Base-by-base conservation (phyloP, 129 eudicot genomes). In the Erigeron canadensis region DNA sequence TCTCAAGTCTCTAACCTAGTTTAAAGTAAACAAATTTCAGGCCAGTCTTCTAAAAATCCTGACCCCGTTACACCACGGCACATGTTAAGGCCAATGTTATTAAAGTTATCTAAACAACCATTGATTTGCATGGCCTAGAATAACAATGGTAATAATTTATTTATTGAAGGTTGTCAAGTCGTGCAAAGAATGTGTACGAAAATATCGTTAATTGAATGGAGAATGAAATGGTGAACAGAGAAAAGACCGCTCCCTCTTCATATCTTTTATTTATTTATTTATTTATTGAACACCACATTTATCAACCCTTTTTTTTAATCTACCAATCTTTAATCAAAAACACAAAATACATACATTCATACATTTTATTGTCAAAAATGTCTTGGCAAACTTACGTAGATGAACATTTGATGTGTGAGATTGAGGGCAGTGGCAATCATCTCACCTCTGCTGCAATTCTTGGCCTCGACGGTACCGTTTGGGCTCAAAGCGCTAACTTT, bases 381-480 rank as follows among this genome's bases (percentile, higher is more conserved):
- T 85, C 90, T 73, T 85, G 90, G 91, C 91, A 86, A 83, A 77
- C 88, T 5, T 86, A 86, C 81, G 82, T 86, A 10, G 91, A 86
- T 39, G 91, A 86, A 5, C 91, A 86, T 58, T 82, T 86, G 80
- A 80, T 83, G 86, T 84, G 85, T 28, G 91, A 86, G 8, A 65
- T 83, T 6, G 91, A 77, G 9, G 84, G 82, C 68, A 64, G 48
- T 2, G 50, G 79, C 61, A 84, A 77, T 69, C 80, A 74, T 68
- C 91, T 86, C 80, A 46, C 81, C 34, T 73, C 87, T 66, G 83
- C 91, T 69, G 91, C 91, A 23, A 86, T 86, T 74, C 40, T 81
- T 58, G 88, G 91, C 18, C 91, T 80, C 8, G 84, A 86, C 54
- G 88, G 91, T 38, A 69, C 80, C 80, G 82, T 86, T 38, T 86